Percentiles rank a stretch among this genome's conserved stretches.
These are phyloP conservation scores for Leishmania lainsoni DNA, from an alignment of 208 protist genomes.

Conservation along the genomic window DNA sequence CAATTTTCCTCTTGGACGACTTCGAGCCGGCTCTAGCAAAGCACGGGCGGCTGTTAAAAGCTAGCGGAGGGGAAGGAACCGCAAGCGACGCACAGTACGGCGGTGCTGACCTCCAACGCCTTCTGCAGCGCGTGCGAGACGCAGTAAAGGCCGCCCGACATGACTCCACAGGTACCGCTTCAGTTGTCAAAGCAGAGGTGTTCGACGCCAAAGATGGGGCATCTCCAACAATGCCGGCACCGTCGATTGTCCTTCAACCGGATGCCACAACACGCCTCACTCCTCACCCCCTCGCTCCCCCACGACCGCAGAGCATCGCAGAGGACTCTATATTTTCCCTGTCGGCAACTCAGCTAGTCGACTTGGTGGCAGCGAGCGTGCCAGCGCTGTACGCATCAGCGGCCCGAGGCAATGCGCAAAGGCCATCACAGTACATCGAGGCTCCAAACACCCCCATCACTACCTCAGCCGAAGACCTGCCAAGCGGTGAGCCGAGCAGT, in stretches of 20 bases:
- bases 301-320: conserved; percentile 40
- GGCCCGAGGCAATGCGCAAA: neutral
- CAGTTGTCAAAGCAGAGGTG: neutral
- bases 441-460: neutral
- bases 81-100: neutral
- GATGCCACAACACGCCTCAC: neutral
- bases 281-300: conserved; percentile 41
- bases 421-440: neutral
- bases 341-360: conserved; percentile 40
- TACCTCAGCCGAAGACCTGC: neutral
- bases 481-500: neutral
- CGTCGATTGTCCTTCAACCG: conserved; percentile 2
- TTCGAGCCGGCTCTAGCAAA: neutral
- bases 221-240: neutral
- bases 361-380: conserved; percentile 37
- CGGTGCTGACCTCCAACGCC: neutral
- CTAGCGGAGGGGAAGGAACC: neutral
- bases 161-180: neutral
- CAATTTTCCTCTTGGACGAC: conserved; percentile 20
- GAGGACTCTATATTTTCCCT: conserved; percentile 79
- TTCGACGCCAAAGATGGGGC: neutral
- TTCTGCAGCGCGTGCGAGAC: conserved; percentile 1
- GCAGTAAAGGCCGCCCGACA: neutral
- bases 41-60: neutral
- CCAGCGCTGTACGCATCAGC: conserved; percentile 25